Conservation (phyloP, 352 stramenopile genomes). For the Phytopythium vexans region DNA sequence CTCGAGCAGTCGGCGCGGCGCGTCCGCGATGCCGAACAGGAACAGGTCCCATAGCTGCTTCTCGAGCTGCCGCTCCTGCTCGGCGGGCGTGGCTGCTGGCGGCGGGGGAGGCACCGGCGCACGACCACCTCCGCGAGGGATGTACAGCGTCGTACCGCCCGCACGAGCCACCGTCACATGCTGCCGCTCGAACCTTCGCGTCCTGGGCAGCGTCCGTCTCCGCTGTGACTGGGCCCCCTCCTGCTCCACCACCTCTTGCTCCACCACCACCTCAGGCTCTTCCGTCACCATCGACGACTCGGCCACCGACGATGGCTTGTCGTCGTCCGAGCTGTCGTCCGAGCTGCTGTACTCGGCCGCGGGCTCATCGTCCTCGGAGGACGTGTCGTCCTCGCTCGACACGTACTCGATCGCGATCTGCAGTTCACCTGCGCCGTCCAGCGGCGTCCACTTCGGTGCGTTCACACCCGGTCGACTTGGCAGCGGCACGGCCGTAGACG, state of each 20-base stretch:
- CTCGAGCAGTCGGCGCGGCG: background rate
- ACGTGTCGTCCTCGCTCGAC: slow-evolving; percentile 6
- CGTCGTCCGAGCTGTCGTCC: slow-evolving; percentile 1
- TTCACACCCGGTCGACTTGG: slow-evolving; percentile 23
- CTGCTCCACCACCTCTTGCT: background rate
- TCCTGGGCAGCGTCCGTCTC: background rate
- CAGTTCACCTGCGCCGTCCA: slow-evolving; percentile 38
- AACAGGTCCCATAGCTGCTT: slow-evolving; percentile 62
- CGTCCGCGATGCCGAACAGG: slow-evolving; percentile 42
- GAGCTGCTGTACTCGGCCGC: slow-evolving; percentile 3
- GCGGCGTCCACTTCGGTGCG: slow-evolving; percentile 38
- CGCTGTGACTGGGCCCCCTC: background rate
- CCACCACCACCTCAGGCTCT: no score
- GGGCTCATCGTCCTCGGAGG: slow-evolving; percentile 1
- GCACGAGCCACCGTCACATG: slow-evolving; percentile 37
- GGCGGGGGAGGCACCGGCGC: slow-evolving; percentile 4
- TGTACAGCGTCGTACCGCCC: slow-evolving; percentile 50
- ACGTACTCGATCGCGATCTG: slow-evolving; percentile 53
- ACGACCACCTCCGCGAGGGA: slow-evolving; percentile 15
- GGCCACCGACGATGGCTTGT: background rate
- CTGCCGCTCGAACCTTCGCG: background rate
- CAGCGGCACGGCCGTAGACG: slow-evolving; percentile 28
- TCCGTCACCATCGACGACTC: no score
- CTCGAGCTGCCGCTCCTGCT: slow-evolving; percentile 41
- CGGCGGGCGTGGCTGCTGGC: slow-evolving; percentile 3